phyloP scores from a whole-genome alignment of 129 eudicot genomes.

The Lonicera japonica region DNA sequence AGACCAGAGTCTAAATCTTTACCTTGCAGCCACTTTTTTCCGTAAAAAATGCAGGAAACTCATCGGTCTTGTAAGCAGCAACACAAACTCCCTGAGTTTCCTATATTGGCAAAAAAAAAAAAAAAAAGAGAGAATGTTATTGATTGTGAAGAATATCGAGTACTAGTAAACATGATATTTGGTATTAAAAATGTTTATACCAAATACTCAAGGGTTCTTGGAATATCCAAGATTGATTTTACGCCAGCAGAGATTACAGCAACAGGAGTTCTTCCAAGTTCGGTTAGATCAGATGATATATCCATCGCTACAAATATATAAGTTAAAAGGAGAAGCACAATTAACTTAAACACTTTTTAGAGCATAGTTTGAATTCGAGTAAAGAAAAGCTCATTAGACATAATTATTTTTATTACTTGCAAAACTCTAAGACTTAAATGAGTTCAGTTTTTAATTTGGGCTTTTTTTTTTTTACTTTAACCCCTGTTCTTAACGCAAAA shows the following conservation, averaged over 20 bases:
- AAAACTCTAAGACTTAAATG: too few species aligned
- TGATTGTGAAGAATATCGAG: not conserved
- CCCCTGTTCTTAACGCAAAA: too few species aligned
- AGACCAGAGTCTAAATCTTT: slow-evolving; percentile 5
- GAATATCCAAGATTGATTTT: slow-evolving; percentile 91
- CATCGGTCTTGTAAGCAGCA: slow-evolving; percentile 75
- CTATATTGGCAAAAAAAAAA: slow-evolving; percentile 28
- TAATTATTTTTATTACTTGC: not conserved
- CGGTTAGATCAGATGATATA: slow-evolving; percentile 92
- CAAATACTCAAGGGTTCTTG: slow-evolving; percentile 85
- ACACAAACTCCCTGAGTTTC: slow-evolving; percentile 97
- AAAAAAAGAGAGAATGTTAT: not conserved
- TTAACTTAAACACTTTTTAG: not conserved
- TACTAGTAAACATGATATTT: not conserved
- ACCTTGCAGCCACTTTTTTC: slow-evolving; percentile 89
- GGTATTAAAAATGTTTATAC: slow-evolving; percentile 29
- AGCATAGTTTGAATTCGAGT: not conserved
- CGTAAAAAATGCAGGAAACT: slow-evolving; percentile 88
- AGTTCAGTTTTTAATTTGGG: too few species aligned
- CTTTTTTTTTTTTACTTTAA: too few species aligned
- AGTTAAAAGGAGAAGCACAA: not conserved
- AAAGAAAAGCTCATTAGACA: not conserved
- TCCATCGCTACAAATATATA: slow-evolving; percentile 61
- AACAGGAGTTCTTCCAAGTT: slow-evolving; percentile 86
- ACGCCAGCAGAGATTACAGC: slow-evolving; percentile 93